phyloP scores from a whole-genome alignment of 2,329 filamentous ascomycete genomes.

The Talaromyces sp. region DNA sequence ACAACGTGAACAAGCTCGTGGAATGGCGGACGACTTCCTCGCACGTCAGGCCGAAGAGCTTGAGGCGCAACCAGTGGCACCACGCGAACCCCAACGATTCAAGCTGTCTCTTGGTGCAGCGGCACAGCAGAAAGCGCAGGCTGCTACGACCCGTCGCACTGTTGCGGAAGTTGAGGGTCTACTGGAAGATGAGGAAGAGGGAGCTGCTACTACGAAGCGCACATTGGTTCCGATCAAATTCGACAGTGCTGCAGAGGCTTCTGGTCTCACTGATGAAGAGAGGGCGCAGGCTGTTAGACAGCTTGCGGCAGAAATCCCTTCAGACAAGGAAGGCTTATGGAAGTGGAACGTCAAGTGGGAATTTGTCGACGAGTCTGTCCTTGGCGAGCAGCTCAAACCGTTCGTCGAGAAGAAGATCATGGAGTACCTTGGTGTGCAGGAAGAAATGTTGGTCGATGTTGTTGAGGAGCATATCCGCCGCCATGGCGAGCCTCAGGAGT shows the following conservation, averaged over 20 bases:
- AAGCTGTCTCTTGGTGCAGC: slow-evolving; percentile 90
- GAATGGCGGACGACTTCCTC: slow-evolving; percentile 87
- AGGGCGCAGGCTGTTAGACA: slow-evolving; percentile 76
- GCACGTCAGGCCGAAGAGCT: slow-evolving; percentile 79
- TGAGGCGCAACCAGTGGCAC: slow-evolving; percentile 45
- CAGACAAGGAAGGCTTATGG: slow-evolving; percentile 82
- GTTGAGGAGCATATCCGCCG: slow-evolving; percentile 83
- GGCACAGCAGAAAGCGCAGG: slow-evolving; percentile 66
- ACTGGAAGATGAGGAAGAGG: slow-evolving; percentile 89
- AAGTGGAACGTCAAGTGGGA: slow-evolving; percentile 93
- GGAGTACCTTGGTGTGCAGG: slow-evolving; percentile 92
- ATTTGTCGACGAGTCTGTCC: slow-evolving; percentile 74
- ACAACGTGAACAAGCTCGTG: slow-evolving; percentile 73
- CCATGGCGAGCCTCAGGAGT: slow-evolving; percentile 69
- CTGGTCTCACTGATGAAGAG: slow-evolving; percentile 80
- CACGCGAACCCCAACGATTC: slow-evolving; percentile 68
- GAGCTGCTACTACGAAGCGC: slow-evolving; percentile 65
- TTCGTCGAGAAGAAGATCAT: slow-evolving; percentile 99
- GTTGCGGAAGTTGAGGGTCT: slow-evolving; percentile 92
- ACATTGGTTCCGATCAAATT: slow-evolving; percentile 81
- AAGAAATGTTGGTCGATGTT: slow-evolving; percentile 90
- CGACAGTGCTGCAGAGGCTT: slow-evolving; percentile 65
- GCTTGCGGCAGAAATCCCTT: slow-evolving; percentile 85
- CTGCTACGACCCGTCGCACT: slow-evolving; percentile 65
- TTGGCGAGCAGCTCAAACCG: slow-evolving; percentile 82